A percentile compares a stretch with the other conserved stretches of the same genome.
These are phyloP conservation scores for Tylopilus orsonianus DNA, from an alignment of 1,284 basidiomycete genomes.

Conservation along the genomic window DNA sequence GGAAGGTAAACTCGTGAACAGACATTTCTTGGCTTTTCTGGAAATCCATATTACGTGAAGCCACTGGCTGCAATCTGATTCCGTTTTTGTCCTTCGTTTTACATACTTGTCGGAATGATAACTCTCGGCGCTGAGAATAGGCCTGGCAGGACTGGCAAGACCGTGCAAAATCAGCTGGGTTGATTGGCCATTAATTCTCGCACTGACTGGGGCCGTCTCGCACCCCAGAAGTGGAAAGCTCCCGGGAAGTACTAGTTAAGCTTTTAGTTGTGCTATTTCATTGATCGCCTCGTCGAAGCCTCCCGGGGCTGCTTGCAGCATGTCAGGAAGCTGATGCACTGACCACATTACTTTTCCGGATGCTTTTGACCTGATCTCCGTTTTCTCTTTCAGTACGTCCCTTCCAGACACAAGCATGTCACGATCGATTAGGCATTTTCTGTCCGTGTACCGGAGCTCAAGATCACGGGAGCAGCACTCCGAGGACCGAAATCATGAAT, in stretches of 20 bases:
- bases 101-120: constrained; percentile 23
- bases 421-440: constrained; percentile 45
- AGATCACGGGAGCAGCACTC: constrained; percentile 46
- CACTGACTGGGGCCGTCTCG: background rate
- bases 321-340: constrained; percentile 10
- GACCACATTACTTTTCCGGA: constrained; percentile 15
- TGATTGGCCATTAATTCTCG: background rate
- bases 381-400: constrained; percentile 14
- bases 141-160: background rate
- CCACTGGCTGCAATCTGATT: constrained; percentile 17
- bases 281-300: constrained; percentile 24
- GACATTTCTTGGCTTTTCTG: constrained; percentile 15
- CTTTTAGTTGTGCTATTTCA: constrained; percentile 27
- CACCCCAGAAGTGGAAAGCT: constrained; percentile 13
- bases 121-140: constrained; percentile 4
- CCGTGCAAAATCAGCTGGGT: constrained; percentile 4
- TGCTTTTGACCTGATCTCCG: constrained; percentile 21
- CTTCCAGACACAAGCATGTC: constrained; percentile 33
- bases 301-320: constrained; percentile 6
- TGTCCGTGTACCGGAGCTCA: constrained; percentile 42
- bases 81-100: constrained; percentile 20
- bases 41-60: constrained; percentile 31
- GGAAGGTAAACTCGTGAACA: constrained; percentile 75
- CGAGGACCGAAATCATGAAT: constrained; percentile 9
- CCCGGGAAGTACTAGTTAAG: constrained; percentile 30